Percentiles rank a stretch among this genome's conserved stretches.
phyloP scores from a whole-genome alignment of 495 filamentous ascomycete species.

The Talaromyces thailandensis region DNA sequence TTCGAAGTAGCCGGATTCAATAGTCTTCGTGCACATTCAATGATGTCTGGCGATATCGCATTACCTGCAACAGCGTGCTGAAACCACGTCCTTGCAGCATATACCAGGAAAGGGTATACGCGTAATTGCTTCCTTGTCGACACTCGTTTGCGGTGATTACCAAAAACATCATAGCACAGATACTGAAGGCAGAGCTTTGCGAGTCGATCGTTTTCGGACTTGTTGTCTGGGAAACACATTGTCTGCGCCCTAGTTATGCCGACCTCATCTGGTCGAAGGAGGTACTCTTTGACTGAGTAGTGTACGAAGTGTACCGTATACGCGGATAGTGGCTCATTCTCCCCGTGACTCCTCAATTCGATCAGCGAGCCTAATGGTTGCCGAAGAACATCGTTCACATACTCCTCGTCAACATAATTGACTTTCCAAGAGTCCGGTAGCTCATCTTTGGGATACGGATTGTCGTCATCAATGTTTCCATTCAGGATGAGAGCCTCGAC shows the following conservation, averaged over 20 bases:
- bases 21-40: slow-evolving; percentile 6
- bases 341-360: slow-evolving; percentile 8
- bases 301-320: slow-evolving; percentile 9
- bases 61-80: slow-evolving; percentile 6
- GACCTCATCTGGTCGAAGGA: not conserved
- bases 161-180: slow-evolving; percentile 13
- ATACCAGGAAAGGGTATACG: slow-evolving; percentile 8
- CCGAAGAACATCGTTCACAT: slow-evolving; percentile 14
- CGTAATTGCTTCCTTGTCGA: not conserved
- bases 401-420: slow-evolving; percentile 14
- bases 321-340: slow-evolving; percentile 1
- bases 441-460: slow-evolving; percentile 8
- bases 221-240: slow-evolving; percentile 6
- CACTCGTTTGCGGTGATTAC: not conserved
- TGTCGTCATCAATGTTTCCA: slow-evolving; percentile 4
- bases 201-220: slow-evolving; percentile 7
- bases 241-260: slow-evolving; percentile 4
- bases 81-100: slow-evolving; percentile 10
- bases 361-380: slow-evolving; percentile 13
- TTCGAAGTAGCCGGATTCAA: slow-evolving; percentile 10
- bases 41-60: slow-evolving; percentile 7
- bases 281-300: slow-evolving; percentile 9
- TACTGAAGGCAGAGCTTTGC: slow-evolving; percentile 10
- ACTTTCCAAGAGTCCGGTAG: slow-evolving; percentile 12
- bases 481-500: slow-evolving; percentile 11